A percentile compares a stretch with the other conserved stretches of the same genome.
phyloP scores from a whole-genome alignment of 345 rosid species.

The Linum trigynum region DNA sequence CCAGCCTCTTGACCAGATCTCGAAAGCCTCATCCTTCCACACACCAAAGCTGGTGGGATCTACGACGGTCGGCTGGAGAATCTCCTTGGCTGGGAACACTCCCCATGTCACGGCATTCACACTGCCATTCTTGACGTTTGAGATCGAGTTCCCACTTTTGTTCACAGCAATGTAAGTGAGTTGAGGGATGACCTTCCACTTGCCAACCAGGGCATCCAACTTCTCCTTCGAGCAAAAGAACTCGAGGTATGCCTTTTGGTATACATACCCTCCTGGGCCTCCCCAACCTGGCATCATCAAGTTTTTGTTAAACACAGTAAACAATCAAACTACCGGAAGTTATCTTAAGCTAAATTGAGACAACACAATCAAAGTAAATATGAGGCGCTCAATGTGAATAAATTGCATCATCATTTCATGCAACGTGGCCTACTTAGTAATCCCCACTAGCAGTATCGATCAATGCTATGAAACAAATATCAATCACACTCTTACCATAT shows the following conservation, averaged over 20 bases:
- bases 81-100: conserved; percentile 83
- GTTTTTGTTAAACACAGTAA: background rate
- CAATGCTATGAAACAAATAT: too few species aligned
- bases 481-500: too few species aligned
- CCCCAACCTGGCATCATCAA: conserved; percentile 74
- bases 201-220: conserved; percentile 48
- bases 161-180: conserved; percentile 69
- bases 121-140: conserved; percentile 37
- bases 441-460: too few species aligned
- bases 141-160: conserved; percentile 49
- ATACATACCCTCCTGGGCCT: conserved; percentile 85
- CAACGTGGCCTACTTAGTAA: too few species aligned
- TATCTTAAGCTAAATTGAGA: too few species aligned
- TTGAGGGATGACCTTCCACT: conserved; percentile 49
- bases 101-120: conserved; percentile 99
- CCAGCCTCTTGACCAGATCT: conserved; percentile 88
- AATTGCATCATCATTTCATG: too few species aligned
- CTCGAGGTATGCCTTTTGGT: conserved; percentile 94
- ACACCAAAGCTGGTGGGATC: conserved; percentile 88
- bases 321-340: background rate
- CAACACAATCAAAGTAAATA: too few species aligned
- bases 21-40: conserved; percentile 99
- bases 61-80: conserved; percentile 88
- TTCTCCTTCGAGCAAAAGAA: conserved; percentile 83
- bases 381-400: too few species aligned